These are phyloP conservation scores for Apophysomyces elegans DNA, from an alignment of 371 early-diverging fungal genomes.

Conservation along the genomic window DNA sequence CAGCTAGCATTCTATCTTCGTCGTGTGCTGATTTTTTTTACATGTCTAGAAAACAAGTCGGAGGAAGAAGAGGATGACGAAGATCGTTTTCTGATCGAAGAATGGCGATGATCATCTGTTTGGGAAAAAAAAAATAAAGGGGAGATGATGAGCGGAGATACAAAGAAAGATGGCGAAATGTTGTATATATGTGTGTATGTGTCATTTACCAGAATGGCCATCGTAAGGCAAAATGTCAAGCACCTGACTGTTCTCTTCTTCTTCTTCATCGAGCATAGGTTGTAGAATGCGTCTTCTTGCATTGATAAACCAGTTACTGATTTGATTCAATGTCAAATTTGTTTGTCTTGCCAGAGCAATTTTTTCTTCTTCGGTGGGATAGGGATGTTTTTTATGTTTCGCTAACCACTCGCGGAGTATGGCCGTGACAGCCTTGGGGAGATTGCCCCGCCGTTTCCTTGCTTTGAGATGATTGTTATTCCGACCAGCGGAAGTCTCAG, in stretches of 20 bases:
- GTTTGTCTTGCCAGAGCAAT: slow-evolving; percentile 62
- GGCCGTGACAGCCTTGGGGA: slow-evolving; percentile 63
- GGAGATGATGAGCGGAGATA: slow-evolving; percentile 10
- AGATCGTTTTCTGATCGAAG: background rate
- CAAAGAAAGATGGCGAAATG: background rate
- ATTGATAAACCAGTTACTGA: slow-evolving; percentile 91
- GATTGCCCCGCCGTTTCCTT: slow-evolving; percentile 58
- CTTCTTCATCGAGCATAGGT: slow-evolving; percentile 43
- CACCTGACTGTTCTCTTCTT: slow-evolving; percentile 16
- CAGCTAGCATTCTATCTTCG: slow-evolving; percentile 5
- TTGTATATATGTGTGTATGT: background rate
- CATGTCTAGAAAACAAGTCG: slow-evolving; percentile 7
- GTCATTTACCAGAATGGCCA: slow-evolving; percentile 10
- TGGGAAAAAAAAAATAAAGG: background rate
- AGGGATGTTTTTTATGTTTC: slow-evolving; percentile 76
- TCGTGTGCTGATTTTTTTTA: slow-evolving; percentile 8
- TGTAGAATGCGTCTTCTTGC: slow-evolving; percentile 70
- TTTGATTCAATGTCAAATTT: slow-evolving; percentile 71
- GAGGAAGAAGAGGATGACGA: slow-evolving; percentile 7
- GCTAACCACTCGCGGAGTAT: slow-evolving; percentile 73
- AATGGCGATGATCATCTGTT: slow-evolving; percentile 6
- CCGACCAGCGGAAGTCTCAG: slow-evolving; percentile 15
- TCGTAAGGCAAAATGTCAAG: slow-evolving; percentile 10
- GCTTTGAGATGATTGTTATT: slow-evolving; percentile 8
- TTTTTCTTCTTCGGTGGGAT: slow-evolving; percentile 82